Base-by-base conservation (phyloP, 495 filamentous ascomycete species). In the Xylaria acuta region DNA sequence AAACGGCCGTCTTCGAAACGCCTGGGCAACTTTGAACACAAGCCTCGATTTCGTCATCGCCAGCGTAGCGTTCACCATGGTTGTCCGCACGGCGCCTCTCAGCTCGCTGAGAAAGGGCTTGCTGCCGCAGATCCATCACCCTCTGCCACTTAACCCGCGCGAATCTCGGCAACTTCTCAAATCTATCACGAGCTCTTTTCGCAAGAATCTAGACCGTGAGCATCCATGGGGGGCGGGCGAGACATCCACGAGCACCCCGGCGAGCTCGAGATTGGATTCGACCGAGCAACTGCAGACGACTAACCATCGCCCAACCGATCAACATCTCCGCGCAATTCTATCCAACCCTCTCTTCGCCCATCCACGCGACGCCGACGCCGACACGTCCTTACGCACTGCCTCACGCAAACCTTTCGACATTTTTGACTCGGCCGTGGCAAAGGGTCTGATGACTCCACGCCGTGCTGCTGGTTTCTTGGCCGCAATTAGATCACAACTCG, bases 181-280 rank as follows among this genome's bases (percentile, higher is more conserved):
- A 34, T 84, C 87, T 67, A 87, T 97, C 71, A 94, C 91, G 22
- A 83, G 85, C 5, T 94, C 92, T n/a, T 97, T 97, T 80, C 89
- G 91, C 67, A 82, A 86, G 47, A 90, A 92, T 43, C 85, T 97
- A 41, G 92, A 95, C 76, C 82, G 80, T 47, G 88, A 92, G 74
- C 88, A 93, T 76, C 87, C 88, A 47, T 78, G 76, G 72, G 72
- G 79, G 20, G 64, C 75, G 45, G 59, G 75, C 58, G 69, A 73
- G n/a, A 69, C 69, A 47, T 43, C 53, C 11, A 53, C 77, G 14
- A 68, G 67, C 47, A 73, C 73, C 34, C 67, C 74, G 51, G 66
- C 77, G 49, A 59, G 30, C 65, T 71, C 51, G 54, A 77, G 63
- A 72, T 56, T 67, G 73, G 79, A 49, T 66, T 72, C n/a, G 65